Percentiles rank a stretch among this genome's conserved stretches.
phyloP scores from a whole-genome alignment of 176 grass and related monocot species.

The Tillandsia leiboldiana region DNA sequence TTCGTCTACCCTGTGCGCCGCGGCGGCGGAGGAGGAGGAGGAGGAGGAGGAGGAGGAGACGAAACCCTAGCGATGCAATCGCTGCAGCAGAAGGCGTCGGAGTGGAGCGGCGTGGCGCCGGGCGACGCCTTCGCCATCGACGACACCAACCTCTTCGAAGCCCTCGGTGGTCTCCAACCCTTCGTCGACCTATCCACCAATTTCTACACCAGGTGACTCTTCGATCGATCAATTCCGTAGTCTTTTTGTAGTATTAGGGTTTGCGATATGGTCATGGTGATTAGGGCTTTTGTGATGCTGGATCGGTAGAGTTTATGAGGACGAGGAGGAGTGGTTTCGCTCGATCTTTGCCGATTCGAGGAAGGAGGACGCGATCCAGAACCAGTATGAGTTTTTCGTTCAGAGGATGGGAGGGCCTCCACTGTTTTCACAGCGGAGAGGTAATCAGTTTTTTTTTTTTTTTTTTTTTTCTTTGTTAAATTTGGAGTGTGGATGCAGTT shows the following conservation, averaged over 20 bases:
- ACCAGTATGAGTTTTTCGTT: slow-evolving; percentile 94
- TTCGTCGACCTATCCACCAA: slow-evolving; percentile 91
- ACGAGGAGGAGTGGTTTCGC: slow-evolving; percentile 89
- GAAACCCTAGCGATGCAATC: slow-evolving; percentile 42
- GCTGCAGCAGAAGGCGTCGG: slow-evolving; percentile 88
- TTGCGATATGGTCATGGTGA: background rate
- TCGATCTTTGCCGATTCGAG: slow-evolving; percentile 37
- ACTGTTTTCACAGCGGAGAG: slow-evolving; percentile 81
- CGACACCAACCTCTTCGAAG: slow-evolving; percentile 62
- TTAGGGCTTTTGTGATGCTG: background rate
- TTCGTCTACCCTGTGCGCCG: no score
- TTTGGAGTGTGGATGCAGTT: no score
- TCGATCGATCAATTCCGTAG: background rate
- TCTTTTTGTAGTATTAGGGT: background rate
- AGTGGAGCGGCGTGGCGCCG: slow-evolving; percentile 40
- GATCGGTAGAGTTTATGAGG: slow-evolving; percentile 54
- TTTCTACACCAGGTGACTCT: slow-evolving; percentile 73
- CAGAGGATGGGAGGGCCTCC: slow-evolving; percentile 95
- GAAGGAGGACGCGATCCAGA: slow-evolving; percentile 71
- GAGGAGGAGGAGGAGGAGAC: background rate
- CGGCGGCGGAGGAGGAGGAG: background rate
- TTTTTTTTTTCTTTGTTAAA: background rate
- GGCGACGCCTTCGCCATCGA: slow-evolving; percentile 3
- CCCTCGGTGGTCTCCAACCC: slow-evolving; percentile 74
- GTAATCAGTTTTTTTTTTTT: slow-evolving; percentile 15